These are phyloP conservation scores for Retiboletus flavoniger DNA, from an alignment of 1,284 basidiomycete genomes.

Conservation along the genomic window DNA sequence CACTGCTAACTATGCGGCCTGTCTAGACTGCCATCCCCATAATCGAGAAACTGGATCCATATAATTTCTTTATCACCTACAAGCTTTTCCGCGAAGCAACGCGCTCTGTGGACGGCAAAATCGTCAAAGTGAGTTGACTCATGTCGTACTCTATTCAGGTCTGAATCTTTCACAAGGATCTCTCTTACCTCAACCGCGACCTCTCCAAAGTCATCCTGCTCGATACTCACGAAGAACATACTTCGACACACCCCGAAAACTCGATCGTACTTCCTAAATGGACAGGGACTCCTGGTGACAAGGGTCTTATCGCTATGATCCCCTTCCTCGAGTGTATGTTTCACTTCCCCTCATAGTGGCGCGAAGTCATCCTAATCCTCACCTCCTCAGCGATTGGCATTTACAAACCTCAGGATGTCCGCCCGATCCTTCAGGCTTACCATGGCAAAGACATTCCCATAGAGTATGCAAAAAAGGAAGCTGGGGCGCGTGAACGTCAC, in stretches of 20 bases:
- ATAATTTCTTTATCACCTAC: conserved; percentile 87
- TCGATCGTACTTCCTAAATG: conserved; percentile 84
- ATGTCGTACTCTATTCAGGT: not conserved
- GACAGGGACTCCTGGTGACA: conserved; percentile 80
- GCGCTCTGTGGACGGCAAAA: conserved; percentile 71
- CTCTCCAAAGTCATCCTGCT: conserved; percentile 87
- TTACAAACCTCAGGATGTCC: conserved; percentile 81
- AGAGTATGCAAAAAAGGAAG: conserved; percentile 88
- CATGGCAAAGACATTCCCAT: conserved; percentile 83
- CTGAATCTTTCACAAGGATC: conserved; percentile 54
- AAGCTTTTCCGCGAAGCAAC: conserved; percentile 91
- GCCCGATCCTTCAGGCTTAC: conserved; percentile 85
- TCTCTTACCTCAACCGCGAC: conserved; percentile 92
- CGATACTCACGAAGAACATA: conserved; percentile 82
- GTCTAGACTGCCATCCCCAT: conserved; percentile 83
- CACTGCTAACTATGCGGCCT: not conserved
- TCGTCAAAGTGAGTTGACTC: conserved; percentile 68
- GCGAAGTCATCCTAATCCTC: conserved; percentile 4
- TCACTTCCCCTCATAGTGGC: not conserved
- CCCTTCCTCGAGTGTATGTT: conserved; percentile 93
- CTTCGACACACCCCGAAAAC: conserved; percentile 85
- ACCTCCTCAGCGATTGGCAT: conserved; percentile 75
- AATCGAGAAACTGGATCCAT: conserved; percentile 93
- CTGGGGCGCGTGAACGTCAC: conserved; percentile 73
- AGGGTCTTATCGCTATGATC: conserved; percentile 85